A percentile compares a stretch with the other conserved stretches of the same genome.
Evolutionary conservation across 2,329 filamentous ascomycete species (phyloP).

Genomic region (Botrytis deweyae): DNA sequence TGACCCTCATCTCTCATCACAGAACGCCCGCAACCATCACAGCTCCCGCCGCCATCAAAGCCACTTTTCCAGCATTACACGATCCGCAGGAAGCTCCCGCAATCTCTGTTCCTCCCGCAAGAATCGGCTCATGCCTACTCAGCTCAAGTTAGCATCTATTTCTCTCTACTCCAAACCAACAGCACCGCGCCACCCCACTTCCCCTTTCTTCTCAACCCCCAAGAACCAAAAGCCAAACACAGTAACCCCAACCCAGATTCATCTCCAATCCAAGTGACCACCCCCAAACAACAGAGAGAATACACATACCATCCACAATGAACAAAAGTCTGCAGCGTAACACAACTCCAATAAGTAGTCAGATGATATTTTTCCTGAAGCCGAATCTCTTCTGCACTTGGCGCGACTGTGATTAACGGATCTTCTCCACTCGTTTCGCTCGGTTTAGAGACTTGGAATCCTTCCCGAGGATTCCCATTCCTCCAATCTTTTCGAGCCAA

Average conservation of each 20-base stretch:
- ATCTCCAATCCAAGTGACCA: background rate
- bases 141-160: background rate
- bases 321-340: slow-evolving; percentile 27
- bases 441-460: background rate
- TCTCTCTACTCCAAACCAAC: background rate
- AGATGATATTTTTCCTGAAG: slow-evolving; percentile 36
- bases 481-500: background rate
- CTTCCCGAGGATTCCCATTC: background rate
- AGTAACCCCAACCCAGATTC: background rate
- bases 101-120: slow-evolving; percentile 36
- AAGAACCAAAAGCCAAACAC: background rate
- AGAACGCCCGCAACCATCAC: slow-evolving; percentile 22
- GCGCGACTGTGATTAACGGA: slow-evolving; percentile 25
- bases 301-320: slow-evolving; percentile 34
- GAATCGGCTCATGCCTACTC: slow-evolving; percentile 34
- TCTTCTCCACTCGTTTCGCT: background rate
- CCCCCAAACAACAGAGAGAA: background rate
- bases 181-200: background rate
- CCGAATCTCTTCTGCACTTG: slow-evolving; percentile 21
- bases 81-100: slow-evolving; percentile 26
- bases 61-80: slow-evolving; percentile 9
- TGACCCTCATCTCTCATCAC: background rate
- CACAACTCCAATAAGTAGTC: slow-evolving; percentile 37
- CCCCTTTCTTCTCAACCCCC: background rate
- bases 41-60: slow-evolving; percentile 20